phyloP scores from a whole-genome alignment of 2,329 filamentous ascomycete species.

The Elsinoe ampelina region DNA sequence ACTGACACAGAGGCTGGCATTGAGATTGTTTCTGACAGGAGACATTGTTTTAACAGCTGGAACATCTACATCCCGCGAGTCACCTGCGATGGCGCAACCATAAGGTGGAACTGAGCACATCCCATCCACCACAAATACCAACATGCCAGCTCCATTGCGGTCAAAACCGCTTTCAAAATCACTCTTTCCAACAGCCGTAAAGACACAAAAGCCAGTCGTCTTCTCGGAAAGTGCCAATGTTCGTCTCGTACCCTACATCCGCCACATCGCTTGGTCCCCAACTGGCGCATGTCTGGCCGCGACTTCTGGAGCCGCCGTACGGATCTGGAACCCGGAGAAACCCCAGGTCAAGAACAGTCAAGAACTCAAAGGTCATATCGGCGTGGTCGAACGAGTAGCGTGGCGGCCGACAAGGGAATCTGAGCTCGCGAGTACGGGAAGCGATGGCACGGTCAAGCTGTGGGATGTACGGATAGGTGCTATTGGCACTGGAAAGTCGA shows the following conservation, averaged over 20 bases:
- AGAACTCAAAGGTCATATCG: conserved; percentile 46
- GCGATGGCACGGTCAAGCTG: conserved; percentile 64
- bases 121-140: not conserved
- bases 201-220: conserved; percentile 57
- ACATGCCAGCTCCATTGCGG: conserved; percentile 33
- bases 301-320: conserved; percentile 59
- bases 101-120: not conserved
- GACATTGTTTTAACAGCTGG: too few relatives aligned
- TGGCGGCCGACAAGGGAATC: conserved; percentile 71
- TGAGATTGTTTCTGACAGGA: too few relatives aligned
- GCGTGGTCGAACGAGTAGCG: conserved; percentile 62
- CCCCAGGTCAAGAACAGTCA: conserved; percentile 65
- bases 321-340: conserved; percentile 75
- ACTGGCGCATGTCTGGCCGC: conserved; percentile 76
- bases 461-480: conserved; percentile 59
- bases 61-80: not conserved
- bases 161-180: conserved; percentile 58
- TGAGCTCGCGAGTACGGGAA: conserved; percentile 65
- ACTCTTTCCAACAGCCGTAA: conserved; percentile 58
- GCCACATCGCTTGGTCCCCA: conserved; percentile 70
- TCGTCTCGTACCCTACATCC: conserved; percentile 24
- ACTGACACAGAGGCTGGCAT: too few relatives aligned
- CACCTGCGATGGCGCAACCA: not conserved
- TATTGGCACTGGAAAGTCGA: conserved; percentile 25
- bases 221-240: conserved; percentile 44